A percentile compares a stretch with the other conserved stretches of the same genome.
phyloP scores from a whole-genome alignment of 75 land plant species.

The Pinus tabuliformis region DNA sequence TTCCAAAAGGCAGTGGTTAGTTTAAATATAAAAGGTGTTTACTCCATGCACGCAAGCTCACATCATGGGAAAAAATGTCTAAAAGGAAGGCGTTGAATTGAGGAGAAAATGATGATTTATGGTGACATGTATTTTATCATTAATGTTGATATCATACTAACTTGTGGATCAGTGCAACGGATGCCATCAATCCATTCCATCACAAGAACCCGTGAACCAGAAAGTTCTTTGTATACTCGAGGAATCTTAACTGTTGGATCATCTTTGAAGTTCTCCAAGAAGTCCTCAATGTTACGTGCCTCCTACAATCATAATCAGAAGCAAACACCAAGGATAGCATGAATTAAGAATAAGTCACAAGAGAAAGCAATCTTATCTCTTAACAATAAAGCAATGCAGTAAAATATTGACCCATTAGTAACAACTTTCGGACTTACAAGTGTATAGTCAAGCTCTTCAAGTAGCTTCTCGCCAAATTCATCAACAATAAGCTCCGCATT shows the following conservation, averaged over 20 bases:
- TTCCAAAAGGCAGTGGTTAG: constrained; percentile 40
- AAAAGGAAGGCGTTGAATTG: not conserved
- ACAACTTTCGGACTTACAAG: constrained; percentile 49
- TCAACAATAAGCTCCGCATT: constrained; percentile 99
- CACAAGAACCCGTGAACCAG: constrained; percentile 84
- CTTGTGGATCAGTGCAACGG: constrained; percentile 98
- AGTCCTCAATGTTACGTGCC: constrained; percentile 94
- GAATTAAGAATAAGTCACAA: constrained; percentile 14
- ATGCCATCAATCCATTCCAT: constrained; percentile 99
- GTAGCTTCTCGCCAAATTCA: constrained; percentile 97
- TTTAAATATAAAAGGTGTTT: not conserved
- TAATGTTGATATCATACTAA: constrained; percentile 17
- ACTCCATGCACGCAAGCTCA: not conserved
- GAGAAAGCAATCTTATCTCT: constrained; percentile 10
- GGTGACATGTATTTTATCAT: constrained; percentile 6
- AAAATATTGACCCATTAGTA: not conserved
- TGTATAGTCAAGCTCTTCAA: constrained; percentile 97
- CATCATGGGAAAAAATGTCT: not conserved
- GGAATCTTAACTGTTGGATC: constrained; percentile 99
- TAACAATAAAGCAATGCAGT: not conserved
- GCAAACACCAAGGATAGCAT: constrained; percentile 18
- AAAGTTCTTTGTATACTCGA: constrained; percentile 72
- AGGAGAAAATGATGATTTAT: not conserved
- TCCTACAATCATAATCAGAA: constrained; percentile 60
- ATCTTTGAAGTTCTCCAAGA: constrained; percentile 82